phyloP scores from a whole-genome alignment of 345 rosid species.

The Camelina hispida region DNA sequence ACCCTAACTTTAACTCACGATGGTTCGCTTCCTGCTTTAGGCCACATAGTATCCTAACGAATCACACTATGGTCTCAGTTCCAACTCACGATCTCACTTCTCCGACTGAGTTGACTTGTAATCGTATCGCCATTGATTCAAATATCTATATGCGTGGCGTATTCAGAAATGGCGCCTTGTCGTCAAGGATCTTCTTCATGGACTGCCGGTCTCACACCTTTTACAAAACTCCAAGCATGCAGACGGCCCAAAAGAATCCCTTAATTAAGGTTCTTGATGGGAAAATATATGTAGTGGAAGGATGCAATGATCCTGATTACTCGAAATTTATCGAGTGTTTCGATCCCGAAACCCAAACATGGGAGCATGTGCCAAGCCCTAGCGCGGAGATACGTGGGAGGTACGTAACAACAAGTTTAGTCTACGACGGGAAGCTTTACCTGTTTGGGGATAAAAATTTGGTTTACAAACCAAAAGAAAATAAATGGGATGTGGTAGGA shows the following conservation, averaged over 20 bases:
- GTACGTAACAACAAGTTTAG: neutral
- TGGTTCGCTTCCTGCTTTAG: constrained; percentile 3
- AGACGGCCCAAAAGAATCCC: neutral
- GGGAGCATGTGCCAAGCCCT: constrained; percentile 1
- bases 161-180: neutral
- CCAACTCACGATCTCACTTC: neutral
- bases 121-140: neutral
- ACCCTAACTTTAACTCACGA: neutral
- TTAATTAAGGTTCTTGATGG: neutral
- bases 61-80: neutral
- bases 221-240: neutral
- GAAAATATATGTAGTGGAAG: neutral
- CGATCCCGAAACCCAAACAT: neutral
- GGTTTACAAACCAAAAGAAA: constrained; percentile 8
- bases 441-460: neutral
- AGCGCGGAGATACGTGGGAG: neutral
- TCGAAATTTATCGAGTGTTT: neutral
- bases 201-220: neutral
- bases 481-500: constrained; percentile 41
- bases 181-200: neutral
- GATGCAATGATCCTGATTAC: neutral
- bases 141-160: neutral
- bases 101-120: neutral
- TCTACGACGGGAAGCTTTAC: neutral
- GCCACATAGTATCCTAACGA: neutral